phyloP scores from a whole-genome alignment of 768 basidiomycete genomes.

The Termitomyces sp. region DNA sequence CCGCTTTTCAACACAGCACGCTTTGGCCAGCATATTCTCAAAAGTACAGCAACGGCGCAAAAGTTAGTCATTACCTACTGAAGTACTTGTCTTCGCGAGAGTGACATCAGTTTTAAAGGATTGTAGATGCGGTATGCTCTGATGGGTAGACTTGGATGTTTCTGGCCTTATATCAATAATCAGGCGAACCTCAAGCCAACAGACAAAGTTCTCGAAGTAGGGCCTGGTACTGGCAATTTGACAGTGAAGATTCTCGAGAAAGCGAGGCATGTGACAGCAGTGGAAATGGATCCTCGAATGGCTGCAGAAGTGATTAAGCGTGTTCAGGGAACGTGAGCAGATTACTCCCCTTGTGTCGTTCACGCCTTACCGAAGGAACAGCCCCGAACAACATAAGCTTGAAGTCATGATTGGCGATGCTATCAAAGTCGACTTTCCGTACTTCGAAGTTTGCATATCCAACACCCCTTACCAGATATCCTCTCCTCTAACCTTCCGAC shows the following conservation, averaged over 20 bases:
- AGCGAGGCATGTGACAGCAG: conserved; percentile 86
- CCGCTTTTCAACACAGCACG: conserved; percentile 93
- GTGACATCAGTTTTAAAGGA: conserved; percentile 21
- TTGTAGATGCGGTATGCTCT: conserved; percentile 37
- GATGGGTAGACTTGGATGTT: not conserved
- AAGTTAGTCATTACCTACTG: conserved; percentile 48
- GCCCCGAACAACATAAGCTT: conserved; percentile 92
- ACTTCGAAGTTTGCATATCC: conserved; percentile 98
- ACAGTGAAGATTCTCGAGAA: conserved; percentile 92
- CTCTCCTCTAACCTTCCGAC: conserved; percentile 93
- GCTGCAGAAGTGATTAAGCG: conserved; percentile 96
- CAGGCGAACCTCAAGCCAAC: conserved; percentile 91
- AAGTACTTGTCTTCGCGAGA: not conserved
- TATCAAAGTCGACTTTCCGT: conserved; percentile 95
- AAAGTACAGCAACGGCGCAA: conserved; percentile 88
- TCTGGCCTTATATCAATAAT: conserved; percentile 1
- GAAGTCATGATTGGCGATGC: conserved; percentile 97
- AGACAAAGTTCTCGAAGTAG: conserved; percentile 95
- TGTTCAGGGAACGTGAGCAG: conserved; percentile 90
- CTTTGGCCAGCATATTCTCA: conserved; percentile 97
- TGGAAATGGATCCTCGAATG: conserved; percentile 99
- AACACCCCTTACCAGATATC: conserved; percentile 99
- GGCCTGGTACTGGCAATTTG: conserved; percentile 95
- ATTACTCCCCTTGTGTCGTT: not conserved
- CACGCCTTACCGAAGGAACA: conserved; percentile 23